Conservation (phyloP, 2,329 filamentous ascomycete genomes). For the Pestalotiopsis sp. region DNA sequence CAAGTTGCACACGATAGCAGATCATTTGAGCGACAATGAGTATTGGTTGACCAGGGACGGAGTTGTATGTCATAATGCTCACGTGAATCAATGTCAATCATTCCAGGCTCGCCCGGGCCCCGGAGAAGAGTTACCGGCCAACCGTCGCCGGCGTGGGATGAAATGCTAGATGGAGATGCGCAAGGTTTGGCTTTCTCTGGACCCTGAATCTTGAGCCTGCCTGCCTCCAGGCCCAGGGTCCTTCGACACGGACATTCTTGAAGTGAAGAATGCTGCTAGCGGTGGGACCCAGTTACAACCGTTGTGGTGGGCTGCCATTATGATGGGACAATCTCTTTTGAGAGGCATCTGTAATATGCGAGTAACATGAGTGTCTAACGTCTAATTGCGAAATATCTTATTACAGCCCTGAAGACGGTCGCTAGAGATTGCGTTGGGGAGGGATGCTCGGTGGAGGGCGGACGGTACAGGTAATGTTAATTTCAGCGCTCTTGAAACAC, state of each 20-base stretch:
- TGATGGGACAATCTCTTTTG: background rate
- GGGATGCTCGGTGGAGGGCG: background rate
- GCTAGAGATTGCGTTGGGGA: background rate
- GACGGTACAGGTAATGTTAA: constrained; percentile 3
- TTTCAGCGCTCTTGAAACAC: constrained; percentile 5
- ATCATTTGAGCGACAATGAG: constrained; percentile 16
- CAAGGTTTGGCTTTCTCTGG: background rate
- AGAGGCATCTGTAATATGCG: background rate
- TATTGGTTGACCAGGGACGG: background rate
- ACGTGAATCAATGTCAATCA: background rate
- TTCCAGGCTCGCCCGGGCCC: no score
- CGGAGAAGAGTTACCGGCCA: background rate
- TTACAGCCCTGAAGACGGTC: background rate
- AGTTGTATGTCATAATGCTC: background rate
- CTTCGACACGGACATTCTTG: background rate
- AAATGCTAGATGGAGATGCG: background rate
- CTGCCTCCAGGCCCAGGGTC: background rate
- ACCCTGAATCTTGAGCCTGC: background rate
- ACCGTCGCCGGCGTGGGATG: background rate
- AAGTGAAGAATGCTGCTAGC: background rate
- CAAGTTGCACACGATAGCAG: constrained; percentile 14
- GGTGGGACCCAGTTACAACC: background rate
- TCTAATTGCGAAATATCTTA: background rate
- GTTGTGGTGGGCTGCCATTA: background rate
- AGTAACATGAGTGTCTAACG: background rate